Evolutionary conservation across 805 yeast species (phyloP).

Genomic region (Zygosaccharomyces rouxii): DNA sequence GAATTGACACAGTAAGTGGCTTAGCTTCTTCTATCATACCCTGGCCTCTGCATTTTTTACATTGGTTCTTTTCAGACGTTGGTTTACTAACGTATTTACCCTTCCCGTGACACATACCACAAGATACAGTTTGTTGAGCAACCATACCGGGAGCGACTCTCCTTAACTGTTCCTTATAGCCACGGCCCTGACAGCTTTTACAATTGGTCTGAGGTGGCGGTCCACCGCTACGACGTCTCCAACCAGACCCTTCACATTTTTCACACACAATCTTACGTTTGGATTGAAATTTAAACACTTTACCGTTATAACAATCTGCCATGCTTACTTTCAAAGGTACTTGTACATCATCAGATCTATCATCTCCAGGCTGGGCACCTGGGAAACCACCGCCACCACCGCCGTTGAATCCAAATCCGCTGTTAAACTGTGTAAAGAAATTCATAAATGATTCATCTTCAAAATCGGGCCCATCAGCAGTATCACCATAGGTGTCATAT

Average conservation of each 20-base stretch:
- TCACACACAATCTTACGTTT: constrained; percentile 70
- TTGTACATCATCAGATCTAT: constrained; percentile 40
- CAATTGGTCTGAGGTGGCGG: constrained; percentile 52
- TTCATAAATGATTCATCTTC: constrained; percentile 73
- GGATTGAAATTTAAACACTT: constrained; percentile 66
- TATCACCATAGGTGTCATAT: constrained; percentile 55
- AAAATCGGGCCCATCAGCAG: constrained; percentile 42
- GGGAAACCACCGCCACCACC: neutral
- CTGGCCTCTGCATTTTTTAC: constrained; percentile 71
- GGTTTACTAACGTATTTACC: constrained; percentile 46
- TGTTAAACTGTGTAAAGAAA: constrained; percentile 43
- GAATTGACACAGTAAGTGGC: constrained; percentile 69
- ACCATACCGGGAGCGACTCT: constrained; percentile 73
- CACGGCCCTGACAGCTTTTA: constrained; percentile 67
- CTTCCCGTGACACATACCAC: constrained; percentile 65
- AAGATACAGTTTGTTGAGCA: constrained; percentile 55
- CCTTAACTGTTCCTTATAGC: constrained; percentile 53
- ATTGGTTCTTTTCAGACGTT: constrained; percentile 51
- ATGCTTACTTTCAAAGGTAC: constrained; percentile 60
- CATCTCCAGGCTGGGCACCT: neutral
- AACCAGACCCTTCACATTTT: constrained; percentile 73
- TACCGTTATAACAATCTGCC: constrained; percentile 77
- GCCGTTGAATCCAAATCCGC: constrained; percentile 1
- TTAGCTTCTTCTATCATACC: constrained; percentile 60
- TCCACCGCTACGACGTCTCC: constrained; percentile 37